Evolutionary conservation across 257 asterid species (phyloP), one percentile per base, ranked within the genome.

Genomic region (Solanum sejunctum): DNA sequence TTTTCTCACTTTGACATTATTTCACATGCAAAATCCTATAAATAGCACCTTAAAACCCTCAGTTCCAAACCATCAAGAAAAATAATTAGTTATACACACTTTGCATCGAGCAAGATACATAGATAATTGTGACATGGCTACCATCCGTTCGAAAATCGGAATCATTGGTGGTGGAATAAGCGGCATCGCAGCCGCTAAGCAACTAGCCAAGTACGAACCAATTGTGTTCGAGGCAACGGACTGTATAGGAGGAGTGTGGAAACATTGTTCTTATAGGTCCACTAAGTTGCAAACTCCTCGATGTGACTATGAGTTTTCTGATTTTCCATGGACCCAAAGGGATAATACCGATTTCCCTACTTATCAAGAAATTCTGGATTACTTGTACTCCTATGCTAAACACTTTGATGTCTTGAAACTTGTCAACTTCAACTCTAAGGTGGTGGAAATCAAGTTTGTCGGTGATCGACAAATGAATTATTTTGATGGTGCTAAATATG

Each of bases 281-380:
- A 95, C 98, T 8, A 93, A 90, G 81, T 91, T 94, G 26, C 98
- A 95, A 79, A 93, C 97, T 88, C 98, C 97, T 81, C 97, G 98
- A 3, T 92, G 97, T 55, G 98, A 95, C 32, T 95, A 93, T 47
- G 98, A 95, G 87, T 95, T 95, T 86, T 92, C 98, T 0, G 98
- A 95, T 88, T 95, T 92, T n/a, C 98, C 97, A 1, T 95, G 98
- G 98, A 16, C 93, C 16, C 84, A 89, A 26, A 93, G 97, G 93
- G 98, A 95, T 88, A 93, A 93, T 88, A 12, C 64, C 0, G 89
- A 83, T 78, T 95, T 95, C 87, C 99, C 99, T 23, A 88, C 98
- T 18, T 89, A 90, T 85, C 85, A 55, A 61, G 96, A 95, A 64
- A 89, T 95, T 16, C 84, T 95, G 86, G 99, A 94, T 7, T 95